Percentiles rank a stretch among this genome's conserved stretches.
These are phyloP conservation scores for Fusarium sp. DNA, from an alignment of 2,329 filamentous ascomycete species.

Conservation along the genomic window DNA sequence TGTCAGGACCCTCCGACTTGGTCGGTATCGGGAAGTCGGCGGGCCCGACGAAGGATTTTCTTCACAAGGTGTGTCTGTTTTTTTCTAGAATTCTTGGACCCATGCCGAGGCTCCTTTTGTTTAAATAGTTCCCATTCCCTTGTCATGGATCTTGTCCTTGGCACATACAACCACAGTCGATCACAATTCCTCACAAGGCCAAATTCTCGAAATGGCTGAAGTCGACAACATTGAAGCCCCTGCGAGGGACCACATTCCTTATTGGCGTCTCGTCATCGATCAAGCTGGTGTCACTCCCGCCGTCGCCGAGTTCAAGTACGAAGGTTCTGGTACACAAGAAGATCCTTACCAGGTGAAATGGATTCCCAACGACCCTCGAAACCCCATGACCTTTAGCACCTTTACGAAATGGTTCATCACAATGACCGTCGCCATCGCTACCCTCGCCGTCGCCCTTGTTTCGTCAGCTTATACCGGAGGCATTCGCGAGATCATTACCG, in stretches of 20 bases:
- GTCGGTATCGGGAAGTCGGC: not conserved
- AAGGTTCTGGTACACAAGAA: constrained; percentile 31
- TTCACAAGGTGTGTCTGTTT: not conserved
- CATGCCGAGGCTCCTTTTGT: not conserved
- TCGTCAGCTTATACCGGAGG: constrained; percentile 32
- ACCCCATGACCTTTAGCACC: constrained; percentile 26
- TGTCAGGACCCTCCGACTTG: not conserved
- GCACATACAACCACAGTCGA: not conserved
- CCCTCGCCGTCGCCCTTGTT: constrained; percentile 30
- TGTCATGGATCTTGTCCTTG: not conserved
- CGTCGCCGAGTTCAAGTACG: constrained; percentile 31
- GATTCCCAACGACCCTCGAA: constrained; percentile 34
- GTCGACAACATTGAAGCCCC: constrained; percentile 26
- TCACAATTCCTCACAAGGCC: not conserved
- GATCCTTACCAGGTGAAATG: constrained; percentile 34
- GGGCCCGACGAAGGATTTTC: not conserved
- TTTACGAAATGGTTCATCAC: constrained; percentile 36
- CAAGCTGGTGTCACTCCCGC: constrained; percentile 32
- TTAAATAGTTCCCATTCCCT: not conserved
- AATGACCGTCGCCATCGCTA: constrained; percentile 29
- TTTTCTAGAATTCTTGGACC: not conserved
- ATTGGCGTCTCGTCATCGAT: constrained; percentile 32
- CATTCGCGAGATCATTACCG: constrained; percentile 27
- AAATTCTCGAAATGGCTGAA: constrained; percentile 19
- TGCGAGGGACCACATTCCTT: constrained; percentile 27